phyloP scores from a whole-genome alignment of 176 grass and related monocot genomes.

The Rhynchospora tenuis region DNA sequence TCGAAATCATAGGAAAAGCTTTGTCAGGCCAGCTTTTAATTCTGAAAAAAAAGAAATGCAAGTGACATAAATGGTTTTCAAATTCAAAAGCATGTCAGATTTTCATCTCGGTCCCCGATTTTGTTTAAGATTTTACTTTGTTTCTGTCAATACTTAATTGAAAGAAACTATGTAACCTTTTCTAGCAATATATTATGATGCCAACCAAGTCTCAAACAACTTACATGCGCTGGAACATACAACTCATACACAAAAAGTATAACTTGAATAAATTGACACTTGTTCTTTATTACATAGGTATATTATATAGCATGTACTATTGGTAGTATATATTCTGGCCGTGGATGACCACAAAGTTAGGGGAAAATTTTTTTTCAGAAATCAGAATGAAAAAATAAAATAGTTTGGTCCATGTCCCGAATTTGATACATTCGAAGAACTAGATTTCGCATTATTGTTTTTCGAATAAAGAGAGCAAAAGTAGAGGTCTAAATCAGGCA shows the following conservation, averaged over 20 bases:
- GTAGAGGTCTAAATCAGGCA: neutral
- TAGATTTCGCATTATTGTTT: neutral
- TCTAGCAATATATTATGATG: neutral
- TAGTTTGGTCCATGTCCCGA: neutral
- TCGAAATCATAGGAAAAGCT: neutral
- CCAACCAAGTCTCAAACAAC: neutral
- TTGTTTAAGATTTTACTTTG: neutral
- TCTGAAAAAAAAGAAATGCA: neutral
- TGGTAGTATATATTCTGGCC: neutral
- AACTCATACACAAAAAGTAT: neutral
- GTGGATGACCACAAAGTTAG: neutral
- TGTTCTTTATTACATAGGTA: neutral
- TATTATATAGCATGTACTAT: neutral
- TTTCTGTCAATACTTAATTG: neutral
- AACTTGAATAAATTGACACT: neutral
- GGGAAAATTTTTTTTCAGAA: no score
- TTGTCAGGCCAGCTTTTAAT: neutral
- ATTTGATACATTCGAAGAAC: neutral
- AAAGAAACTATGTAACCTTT: neutral
- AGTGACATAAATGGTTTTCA: neutral
- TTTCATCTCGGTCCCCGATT: neutral
- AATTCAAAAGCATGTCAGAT: neutral
- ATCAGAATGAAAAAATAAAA: neutral
- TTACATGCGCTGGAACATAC: neutral
- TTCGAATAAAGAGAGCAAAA: neutral